Conservation (phyloP, 805 yeast genomes). For the Candida morakotiae region DNA sequence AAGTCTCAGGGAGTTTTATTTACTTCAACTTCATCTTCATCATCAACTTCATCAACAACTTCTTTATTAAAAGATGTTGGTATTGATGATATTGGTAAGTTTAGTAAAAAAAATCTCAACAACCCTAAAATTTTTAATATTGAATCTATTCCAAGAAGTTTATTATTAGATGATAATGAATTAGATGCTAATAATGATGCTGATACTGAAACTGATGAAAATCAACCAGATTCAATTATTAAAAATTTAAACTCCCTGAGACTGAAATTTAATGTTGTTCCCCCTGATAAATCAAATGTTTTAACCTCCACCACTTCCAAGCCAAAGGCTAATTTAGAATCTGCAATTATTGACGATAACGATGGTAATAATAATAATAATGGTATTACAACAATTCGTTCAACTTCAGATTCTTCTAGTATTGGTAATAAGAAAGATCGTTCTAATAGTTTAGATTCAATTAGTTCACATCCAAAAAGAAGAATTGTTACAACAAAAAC, state of each 20-base stretch:
- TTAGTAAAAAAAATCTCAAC: neutral
- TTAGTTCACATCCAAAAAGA: neutral
- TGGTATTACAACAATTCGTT: neutral
- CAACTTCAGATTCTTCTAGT: neutral
- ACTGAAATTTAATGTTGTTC: slow-evolving; percentile 7
- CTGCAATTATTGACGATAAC: neutral
- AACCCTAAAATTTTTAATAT: neutral
- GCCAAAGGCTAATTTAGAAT: neutral
- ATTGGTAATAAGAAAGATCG: slow-evolving; percentile 5
- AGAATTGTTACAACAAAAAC: neutral
- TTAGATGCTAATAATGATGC: too few species aligned
- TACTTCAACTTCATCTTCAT: too few species aligned
- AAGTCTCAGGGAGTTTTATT: slow-evolving; percentile 27
- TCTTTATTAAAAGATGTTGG: neutral
- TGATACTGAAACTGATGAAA: neutral
- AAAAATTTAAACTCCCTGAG: slow-evolving; percentile 9
- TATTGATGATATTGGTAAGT: neutral
- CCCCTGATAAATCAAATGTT: slow-evolving; percentile 7
- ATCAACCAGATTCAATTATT: slow-evolving; percentile 1
- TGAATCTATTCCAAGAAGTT: slow-evolving; percentile 2
- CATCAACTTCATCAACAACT: too few species aligned
- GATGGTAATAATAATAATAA: neutral
- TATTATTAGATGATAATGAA: neutral
- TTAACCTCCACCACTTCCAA: too few species aligned
- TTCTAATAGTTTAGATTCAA: slow-evolving; percentile 5